These are phyloP conservation scores for Serendipita sp. DNA, from an alignment of 768 basidiomycete genomes.

Conservation along the genomic window DNA sequence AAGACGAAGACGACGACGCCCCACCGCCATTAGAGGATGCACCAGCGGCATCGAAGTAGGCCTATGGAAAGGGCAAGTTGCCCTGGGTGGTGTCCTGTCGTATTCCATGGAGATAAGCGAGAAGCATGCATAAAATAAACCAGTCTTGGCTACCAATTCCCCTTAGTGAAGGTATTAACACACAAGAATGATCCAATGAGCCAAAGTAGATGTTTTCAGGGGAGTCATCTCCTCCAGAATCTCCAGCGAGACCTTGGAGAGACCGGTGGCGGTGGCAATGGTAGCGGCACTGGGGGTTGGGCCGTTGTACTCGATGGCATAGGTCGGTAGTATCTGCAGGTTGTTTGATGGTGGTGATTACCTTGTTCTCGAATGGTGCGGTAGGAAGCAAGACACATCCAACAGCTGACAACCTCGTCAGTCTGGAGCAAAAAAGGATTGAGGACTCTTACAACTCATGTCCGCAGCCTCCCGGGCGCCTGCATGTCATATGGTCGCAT, in stretches of 20 bases:
- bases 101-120: no score
- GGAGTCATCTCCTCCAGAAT: background rate
- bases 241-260: background rate
- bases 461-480: background rate
- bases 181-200: background rate
- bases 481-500: slow-evolving; percentile 3
- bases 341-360: background rate
- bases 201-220: background rate
- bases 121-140: no score
- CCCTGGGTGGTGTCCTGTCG: background rate
- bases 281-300: background rate
- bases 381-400: background rate
- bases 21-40: slow-evolving; percentile 72
- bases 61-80: background rate
- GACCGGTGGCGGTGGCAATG: background rate
- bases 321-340: background rate
- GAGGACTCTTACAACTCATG: background rate
- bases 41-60: background rate
- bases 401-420: background rate
- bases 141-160: no score
- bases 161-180: background rate
- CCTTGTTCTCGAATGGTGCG: background rate
- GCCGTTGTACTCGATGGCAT: background rate
- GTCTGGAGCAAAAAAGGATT: background rate
- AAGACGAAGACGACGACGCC: slow-evolving; percentile 41